A percentile compares a stretch with the other conserved stretches of the same genome.
These are phyloP conservation scores for Neostapfia colusana DNA, from an alignment of 176 grass and related monocot species.

Conservation along the genomic window DNA sequence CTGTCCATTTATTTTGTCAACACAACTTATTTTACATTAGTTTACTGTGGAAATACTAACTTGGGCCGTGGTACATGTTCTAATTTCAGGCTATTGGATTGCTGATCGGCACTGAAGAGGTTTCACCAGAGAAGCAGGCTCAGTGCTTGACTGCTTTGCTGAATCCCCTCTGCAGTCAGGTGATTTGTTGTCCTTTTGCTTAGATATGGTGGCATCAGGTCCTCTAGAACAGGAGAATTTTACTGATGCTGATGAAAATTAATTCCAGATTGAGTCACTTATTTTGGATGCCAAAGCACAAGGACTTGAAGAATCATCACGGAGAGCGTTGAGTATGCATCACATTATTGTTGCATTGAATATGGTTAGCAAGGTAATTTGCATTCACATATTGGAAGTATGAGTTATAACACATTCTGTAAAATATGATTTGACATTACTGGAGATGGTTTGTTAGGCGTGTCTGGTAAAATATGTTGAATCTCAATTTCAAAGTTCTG, in stretches of 20 bases:
- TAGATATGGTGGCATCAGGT: slow-evolving; percentile 17
- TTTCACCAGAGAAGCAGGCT: slow-evolving; percentile 75
- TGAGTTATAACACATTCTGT: slow-evolving; percentile 12
- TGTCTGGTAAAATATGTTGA: not conserved
- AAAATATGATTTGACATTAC: slow-evolving; percentile 18
- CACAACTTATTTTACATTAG: not conserved
- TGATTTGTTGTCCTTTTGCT: slow-evolving; percentile 28
- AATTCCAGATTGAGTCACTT: slow-evolving; percentile 67
- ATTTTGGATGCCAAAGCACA: slow-evolving; percentile 68
- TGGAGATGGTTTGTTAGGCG: not conserved
- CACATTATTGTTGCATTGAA: slow-evolving; percentile 91
- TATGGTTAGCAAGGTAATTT: slow-evolving; percentile 89
- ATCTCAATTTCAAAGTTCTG: not conserved
- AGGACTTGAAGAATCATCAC: slow-evolving; percentile 66
- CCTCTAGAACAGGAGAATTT: slow-evolving; percentile 6
- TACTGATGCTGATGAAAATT: slow-evolving; percentile 33
- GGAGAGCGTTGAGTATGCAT: slow-evolving; percentile 54
- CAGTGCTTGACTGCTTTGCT: slow-evolving; percentile 79
- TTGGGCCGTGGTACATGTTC: slow-evolving; percentile 23
- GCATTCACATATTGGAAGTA: not conserved
- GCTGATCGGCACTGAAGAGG: slow-evolving; percentile 89
- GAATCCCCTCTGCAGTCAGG: slow-evolving; percentile 85
- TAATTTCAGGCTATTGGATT: slow-evolving; percentile 84
- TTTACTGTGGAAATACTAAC: slow-evolving; percentile 22
- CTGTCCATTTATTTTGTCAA: slow-evolving; percentile 22